Evolutionary conservation across 2,329 filamentous ascomycete species (phyloP).

Genomic region (Hypoxylon sp.): DNA sequence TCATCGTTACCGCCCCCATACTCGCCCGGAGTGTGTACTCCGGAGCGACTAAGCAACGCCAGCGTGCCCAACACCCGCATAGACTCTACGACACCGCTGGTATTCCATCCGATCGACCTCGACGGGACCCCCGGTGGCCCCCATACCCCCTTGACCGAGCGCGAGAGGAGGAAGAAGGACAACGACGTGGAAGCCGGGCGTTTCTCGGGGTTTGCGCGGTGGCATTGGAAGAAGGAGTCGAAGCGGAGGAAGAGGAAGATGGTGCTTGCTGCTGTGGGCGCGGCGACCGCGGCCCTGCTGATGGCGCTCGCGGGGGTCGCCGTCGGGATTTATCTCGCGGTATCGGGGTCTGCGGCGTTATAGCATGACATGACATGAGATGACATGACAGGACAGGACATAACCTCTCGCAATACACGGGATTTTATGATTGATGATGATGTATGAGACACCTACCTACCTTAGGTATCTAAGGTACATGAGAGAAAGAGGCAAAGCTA

Average conservation of each 20-base stretch:
- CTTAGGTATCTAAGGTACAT: not conserved
- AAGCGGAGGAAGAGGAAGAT: constrained; percentile 37
- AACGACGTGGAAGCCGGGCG: constrained; percentile 10
- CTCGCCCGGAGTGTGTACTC: constrained; percentile 28
- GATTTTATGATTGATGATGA: constrained; percentile 20
- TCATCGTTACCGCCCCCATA: constrained; percentile 38
- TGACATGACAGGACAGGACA: not conserved
- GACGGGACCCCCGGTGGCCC: constrained; percentile 1
- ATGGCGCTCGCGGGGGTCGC: constrained; percentile 43
- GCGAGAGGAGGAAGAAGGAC: constrained; percentile 7
- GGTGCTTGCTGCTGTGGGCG: constrained; percentile 31
- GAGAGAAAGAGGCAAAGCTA: constrained; percentile 13
- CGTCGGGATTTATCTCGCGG: constrained; percentile 42
- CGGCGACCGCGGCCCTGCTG: constrained; percentile 30
- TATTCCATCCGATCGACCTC: constrained; percentile 25
- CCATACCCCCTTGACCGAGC: constrained; percentile 9
- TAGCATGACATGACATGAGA: constrained; percentile 4
- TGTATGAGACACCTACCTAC: not conserved
- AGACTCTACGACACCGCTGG: constrained; percentile 36
- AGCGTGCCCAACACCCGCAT: constrained; percentile 34
- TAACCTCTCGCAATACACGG: not conserved
- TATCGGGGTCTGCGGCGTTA: constrained; percentile 23
- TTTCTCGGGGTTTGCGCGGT: constrained; percentile 6
- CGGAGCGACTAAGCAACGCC: constrained; percentile 26
- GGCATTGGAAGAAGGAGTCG: constrained; percentile 26